Evolutionary conservation across 1,139 yeast genomes (phyloP).

Genomic region (Saccharomycopsis hybrid): DNA sequence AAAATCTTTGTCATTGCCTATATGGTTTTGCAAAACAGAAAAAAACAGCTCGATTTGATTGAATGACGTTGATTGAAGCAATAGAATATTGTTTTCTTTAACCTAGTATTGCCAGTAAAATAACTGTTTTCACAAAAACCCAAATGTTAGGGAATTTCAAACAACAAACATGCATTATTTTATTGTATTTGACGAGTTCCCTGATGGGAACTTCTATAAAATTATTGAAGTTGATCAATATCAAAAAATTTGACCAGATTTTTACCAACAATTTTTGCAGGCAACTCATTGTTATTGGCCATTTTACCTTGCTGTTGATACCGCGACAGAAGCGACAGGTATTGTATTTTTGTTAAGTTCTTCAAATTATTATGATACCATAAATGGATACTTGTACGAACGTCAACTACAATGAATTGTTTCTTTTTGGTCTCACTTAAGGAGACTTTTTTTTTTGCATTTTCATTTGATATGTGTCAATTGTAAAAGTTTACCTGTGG

Average conservation of each 20-base stretch:
- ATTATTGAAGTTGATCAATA: constrained; percentile 43
- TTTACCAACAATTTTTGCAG: constrained; percentile 84
- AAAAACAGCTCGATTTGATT: no score
- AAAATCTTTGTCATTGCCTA: no score
- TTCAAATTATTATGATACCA: constrained; percentile 56
- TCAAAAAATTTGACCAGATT: constrained; percentile 54
- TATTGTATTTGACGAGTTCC: constrained; percentile 93
- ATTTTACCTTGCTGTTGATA: constrained; percentile 78
- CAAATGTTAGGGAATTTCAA: constrained; percentile 58
- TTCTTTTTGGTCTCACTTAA: no score
- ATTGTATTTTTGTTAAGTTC: constrained; percentile 80
- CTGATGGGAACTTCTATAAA: constrained; percentile 95
- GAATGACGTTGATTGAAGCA: constrained; percentile 92
- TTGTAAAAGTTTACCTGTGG: no score
- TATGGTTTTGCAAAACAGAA: no score
- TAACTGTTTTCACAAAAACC: constrained; percentile 66
- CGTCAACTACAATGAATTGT: no score
- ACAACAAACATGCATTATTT: constrained; percentile 76
- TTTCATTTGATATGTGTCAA: no score
- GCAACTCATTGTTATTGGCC: constrained; percentile 88
- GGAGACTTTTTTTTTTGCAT: no score
- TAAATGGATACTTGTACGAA: no score
- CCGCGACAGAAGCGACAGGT: constrained; percentile 97
- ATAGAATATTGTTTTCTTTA: constrained; percentile 56
- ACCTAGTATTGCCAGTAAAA: constrained; percentile 44